A percentile compares a stretch with the other conserved stretches of the same genome.
Conservation (phyloP, 805 yeast genomes). For the Lachancea meyersii region DNA sequence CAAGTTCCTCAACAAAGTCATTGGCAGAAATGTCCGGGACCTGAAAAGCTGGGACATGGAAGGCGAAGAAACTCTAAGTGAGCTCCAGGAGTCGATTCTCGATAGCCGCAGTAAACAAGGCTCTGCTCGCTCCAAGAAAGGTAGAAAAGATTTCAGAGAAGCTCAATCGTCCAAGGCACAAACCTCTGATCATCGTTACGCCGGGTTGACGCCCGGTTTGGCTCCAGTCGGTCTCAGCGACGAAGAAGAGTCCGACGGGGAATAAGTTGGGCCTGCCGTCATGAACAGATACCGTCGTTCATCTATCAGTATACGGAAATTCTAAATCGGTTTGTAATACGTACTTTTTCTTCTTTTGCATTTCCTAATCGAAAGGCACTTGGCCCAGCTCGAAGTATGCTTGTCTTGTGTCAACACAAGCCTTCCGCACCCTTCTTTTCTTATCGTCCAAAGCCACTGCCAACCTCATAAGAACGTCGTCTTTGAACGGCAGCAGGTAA, state of each 20-base stretch:
- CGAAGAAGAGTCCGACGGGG: conserved; percentile 39
- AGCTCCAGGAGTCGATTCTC: conserved; percentile 40
- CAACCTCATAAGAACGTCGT: conserved; percentile 42
- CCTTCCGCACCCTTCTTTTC: conserved; percentile 66
- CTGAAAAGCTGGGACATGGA: conserved; percentile 40
- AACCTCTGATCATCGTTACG: conserved; percentile 29
- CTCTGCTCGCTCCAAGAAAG: not conserved
- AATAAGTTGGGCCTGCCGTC: conserved; percentile 5
- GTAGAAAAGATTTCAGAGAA: conserved; percentile 23
- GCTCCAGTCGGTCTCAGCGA: conserved; percentile 72
- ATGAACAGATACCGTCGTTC: not conserved
- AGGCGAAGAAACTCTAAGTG: conserved; percentile 38
- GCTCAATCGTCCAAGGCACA: conserved; percentile 6
- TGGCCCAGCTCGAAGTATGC: conserved; percentile 52
- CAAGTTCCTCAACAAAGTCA: conserved; percentile 31
- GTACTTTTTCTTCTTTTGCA: not conserved
- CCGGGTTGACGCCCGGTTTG: conserved; percentile 79
- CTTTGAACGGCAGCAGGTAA: conserved; percentile 47
- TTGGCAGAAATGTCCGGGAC: conserved; percentile 34
- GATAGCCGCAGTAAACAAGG: conserved; percentile 34
- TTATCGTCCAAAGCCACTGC: conserved; percentile 60
- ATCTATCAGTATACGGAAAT: not conserved
- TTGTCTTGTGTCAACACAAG: conserved; percentile 77
- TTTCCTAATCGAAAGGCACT: conserved; percentile 30
- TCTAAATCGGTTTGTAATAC: not conserved